A percentile compares a stretch with the other conserved stretches of the same genome.
Evolutionary conservation across 805 yeast species (phyloP).

Genomic region (Nadsonia fulvescens): DNA sequence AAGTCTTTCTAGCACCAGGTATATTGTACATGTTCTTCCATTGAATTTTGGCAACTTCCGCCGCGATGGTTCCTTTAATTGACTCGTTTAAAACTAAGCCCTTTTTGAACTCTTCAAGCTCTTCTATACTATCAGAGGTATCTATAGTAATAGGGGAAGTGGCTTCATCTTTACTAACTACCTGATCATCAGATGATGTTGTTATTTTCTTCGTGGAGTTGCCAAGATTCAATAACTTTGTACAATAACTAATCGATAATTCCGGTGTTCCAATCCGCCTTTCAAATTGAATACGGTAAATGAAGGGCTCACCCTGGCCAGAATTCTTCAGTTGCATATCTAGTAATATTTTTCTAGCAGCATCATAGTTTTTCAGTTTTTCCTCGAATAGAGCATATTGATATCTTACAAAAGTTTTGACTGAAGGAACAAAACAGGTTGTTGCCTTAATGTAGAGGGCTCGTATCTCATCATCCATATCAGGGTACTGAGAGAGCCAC

Average conservation of each 20-base stretch:
- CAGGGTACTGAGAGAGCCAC: slow-evolving; percentile 25
- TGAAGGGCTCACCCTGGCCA: slow-evolving; percentile 11
- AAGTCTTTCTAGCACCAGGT: slow-evolving; percentile 13
- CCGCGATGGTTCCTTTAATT: slow-evolving; percentile 5
- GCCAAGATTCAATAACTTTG: neutral
- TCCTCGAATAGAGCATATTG: slow-evolving; percentile 21
- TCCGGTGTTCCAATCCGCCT: slow-evolving; percentile 1
- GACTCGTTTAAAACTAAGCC: neutral
- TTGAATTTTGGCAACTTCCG: slow-evolving; percentile 4
- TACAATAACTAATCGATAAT: neutral
- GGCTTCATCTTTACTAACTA: too few relatives aligned
- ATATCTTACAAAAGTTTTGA: slow-evolving; percentile 15
- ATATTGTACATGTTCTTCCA: slow-evolving; percentile 8
- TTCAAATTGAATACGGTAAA: slow-evolving; percentile 2
- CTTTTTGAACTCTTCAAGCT: neutral
- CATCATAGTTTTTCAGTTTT: slow-evolving; percentile 10
- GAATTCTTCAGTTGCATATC: slow-evolving; percentile 9
- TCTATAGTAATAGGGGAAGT: too few relatives aligned
- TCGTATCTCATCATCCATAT: slow-evolving; percentile 19
- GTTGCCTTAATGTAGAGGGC: slow-evolving; percentile 35
- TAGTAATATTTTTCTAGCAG: slow-evolving; percentile 15
- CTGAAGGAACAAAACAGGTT: slow-evolving; percentile 17
- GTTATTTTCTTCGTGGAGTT: neutral
- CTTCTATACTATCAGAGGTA: slow-evolving; percentile 5
- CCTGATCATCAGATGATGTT: neutral